Evolutionary conservation across 129 eudicot genomes (phyloP), one percentile per base, ranked within the genome.

Genomic region (Flaveria ramosissima): DNA sequence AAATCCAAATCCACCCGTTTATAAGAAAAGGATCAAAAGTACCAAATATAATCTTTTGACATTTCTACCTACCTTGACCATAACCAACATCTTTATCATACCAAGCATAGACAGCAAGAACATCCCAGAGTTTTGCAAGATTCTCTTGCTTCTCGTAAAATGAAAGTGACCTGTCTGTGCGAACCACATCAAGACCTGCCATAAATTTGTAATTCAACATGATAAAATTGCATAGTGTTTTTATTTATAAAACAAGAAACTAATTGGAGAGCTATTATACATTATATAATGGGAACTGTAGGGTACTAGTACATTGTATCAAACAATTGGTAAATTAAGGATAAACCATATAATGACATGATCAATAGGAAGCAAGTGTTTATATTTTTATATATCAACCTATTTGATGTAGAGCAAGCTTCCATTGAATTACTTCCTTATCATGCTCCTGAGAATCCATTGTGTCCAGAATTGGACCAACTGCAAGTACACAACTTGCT

Each of bases 71-170:
- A 94, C 98, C 99, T 94, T 94, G 99, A 77, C 97, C 88, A 79
- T 94, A 94, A 67, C 97, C 97, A 68, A 94, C 90, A 71, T 94
- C 99, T 83, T 67, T 77, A 85, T 94, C 99, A 78, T 86, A 80
- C 99, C 99, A 94, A 7, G 99, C 85, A 86, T 94, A 94, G 51
- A 91, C 96, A 50, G 99, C 86, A 61, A 94, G 84, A 71, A 94
- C 86, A 84, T 94, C 99, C 99, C 99, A 94, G 50, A 94, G 96
- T 88, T 91, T 91, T 24, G 99, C 77, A 63, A 94, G 81, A 83
- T 91, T 91, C 68, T 89, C 97, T 80, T 87, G 89, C 85, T 91
- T 91, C 86, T 91, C 99, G 47, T 84, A 94, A 77, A 87, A 94
- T 56, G 85, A 82, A 11, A 94, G 71, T n/a, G 90, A 86, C 76